A percentile compares a stretch with the other conserved stretches of the same genome.
phyloP scores from a whole-genome alignment of 2,329 filamentous ascomycete species.

The Colletotrichum melonis region DNA sequence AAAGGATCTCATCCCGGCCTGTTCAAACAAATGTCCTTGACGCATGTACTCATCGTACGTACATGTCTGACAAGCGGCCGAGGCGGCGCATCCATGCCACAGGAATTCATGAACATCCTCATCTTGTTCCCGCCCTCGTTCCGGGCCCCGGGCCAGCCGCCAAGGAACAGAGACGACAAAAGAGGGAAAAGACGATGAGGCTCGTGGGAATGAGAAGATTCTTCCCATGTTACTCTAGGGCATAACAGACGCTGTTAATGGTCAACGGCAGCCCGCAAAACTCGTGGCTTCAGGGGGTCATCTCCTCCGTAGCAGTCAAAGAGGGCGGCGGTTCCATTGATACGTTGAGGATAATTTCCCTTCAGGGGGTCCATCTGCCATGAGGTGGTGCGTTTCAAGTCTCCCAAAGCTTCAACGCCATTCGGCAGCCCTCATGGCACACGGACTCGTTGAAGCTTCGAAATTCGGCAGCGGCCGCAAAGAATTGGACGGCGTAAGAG shows the following conservation, averaged over 20 bases:
- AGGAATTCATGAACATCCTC: constrained; percentile 20
- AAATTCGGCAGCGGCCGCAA: constrained; percentile 23
- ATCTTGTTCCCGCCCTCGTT: constrained; percentile 16
- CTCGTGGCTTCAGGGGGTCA: constrained; percentile 8
- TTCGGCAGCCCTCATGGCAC: constrained; percentile 17
- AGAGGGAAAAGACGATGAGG: constrained; percentile 10
- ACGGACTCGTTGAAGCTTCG: constrained; percentile 18
- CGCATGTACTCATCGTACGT: constrained; percentile 1
- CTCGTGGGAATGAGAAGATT: constrained; percentile 9
- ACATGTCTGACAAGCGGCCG: constrained; percentile 15
- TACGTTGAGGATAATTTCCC: constrained; percentile 26
- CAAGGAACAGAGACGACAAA: background rate
- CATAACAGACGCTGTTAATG: background rate
- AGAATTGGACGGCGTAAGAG: constrained; percentile 2
- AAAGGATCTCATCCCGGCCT: background rate
- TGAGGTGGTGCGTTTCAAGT: constrained; percentile 36
- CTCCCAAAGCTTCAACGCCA: constrained; percentile 23
- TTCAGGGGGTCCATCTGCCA: constrained; percentile 28
- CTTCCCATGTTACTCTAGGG: background rate
- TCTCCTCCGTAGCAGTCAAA: constrained; percentile 24
- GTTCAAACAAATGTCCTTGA: constrained; percentile 3
- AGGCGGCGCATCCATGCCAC: constrained; percentile 11
- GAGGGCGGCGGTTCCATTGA: constrained; percentile 19
- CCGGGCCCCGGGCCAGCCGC: background rate
- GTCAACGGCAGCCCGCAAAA: background rate